A percentile compares a stretch with the other conserved stretches of the same genome.
Evolutionary conservation across 1,139 yeast genomes (phyloP).

Genomic region (Suhomyces maxii): DNA sequence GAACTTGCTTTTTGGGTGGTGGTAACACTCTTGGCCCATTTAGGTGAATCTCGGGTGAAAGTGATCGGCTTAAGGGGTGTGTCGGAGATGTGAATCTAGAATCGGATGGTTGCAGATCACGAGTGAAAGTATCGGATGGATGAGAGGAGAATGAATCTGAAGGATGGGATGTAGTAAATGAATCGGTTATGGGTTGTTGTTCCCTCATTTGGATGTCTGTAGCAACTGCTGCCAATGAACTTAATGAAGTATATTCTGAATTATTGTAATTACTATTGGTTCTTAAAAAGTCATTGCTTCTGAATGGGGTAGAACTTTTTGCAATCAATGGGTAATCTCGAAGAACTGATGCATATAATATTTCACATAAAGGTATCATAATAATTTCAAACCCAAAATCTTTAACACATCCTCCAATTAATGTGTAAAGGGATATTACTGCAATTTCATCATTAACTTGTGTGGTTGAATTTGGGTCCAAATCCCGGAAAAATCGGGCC

Average conservation of each 20-base stretch:
- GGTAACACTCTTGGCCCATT: neutral
- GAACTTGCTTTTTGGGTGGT: conserved; percentile 23
- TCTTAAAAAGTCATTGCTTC: conserved; percentile 14
- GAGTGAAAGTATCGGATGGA: neutral
- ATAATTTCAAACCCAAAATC: conserved; percentile 78
- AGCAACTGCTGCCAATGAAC: conserved; percentile 44
- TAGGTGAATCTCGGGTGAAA: conserved; percentile 6
- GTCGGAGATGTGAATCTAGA: neutral
- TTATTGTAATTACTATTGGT: neutral
- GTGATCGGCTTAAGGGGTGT: conserved; percentile 4
- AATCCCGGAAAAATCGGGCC: conserved; percentile 49
- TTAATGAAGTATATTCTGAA: conserved; percentile 19
- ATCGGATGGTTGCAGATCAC: neutral
- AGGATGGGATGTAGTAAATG: neutral
- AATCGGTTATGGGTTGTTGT: neutral
- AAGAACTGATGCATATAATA: conserved; percentile 62
- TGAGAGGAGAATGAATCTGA: neutral
- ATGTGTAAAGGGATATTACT: conserved; percentile 51
- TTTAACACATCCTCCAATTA: conserved; percentile 69
- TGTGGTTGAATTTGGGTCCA: conserved; percentile 45
- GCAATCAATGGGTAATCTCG: conserved; percentile 65
- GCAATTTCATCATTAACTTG: conserved; percentile 46
- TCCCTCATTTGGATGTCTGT: conserved; percentile 28
- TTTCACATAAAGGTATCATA: conserved; percentile 62
- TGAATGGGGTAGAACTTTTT: conserved; percentile 38